These are phyloP conservation scores for Dissophora ornata DNA, from an alignment of 192 early-diverging fungal genomes.

Conservation along the genomic window DNA sequence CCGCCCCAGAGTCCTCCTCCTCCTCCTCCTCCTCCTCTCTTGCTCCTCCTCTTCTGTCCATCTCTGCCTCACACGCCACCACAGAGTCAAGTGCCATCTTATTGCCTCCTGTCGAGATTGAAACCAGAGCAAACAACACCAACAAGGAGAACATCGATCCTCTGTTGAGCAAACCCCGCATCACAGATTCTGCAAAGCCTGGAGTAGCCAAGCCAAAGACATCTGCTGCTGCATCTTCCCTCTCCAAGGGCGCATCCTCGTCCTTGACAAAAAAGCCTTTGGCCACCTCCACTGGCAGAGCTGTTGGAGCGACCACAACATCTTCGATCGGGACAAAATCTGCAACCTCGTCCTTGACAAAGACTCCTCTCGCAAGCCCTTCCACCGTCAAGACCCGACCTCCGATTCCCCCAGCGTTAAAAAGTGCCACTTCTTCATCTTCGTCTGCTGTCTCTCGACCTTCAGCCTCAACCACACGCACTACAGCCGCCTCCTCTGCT, in stretches of 20 bases:
- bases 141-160: conserved; percentile 26
- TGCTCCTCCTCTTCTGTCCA: not conserved
- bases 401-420: conserved; percentile 24
- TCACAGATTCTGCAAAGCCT: not conserved
- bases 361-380: conserved; percentile 5
- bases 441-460: conserved; percentile 17
- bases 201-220: conserved; percentile 1
- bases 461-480: not conserved
- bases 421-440: conserved; percentile 28
- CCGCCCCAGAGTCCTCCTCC: not conserved
- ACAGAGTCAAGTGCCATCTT: too few species aligned
- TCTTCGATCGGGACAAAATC: not conserved
- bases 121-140: not conserved
- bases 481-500: conserved; percentile 2
- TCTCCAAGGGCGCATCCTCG: too few species aligned
- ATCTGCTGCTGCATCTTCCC: not conserved
- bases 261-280: conserved; percentile 36
- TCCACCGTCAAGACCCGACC: conserved; percentile 21
- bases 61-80: conserved; percentile 7
- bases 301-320: conserved; percentile 7
- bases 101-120: conserved; percentile 44
- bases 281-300: conserved; percentile 11
- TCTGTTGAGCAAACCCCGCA: not conserved
- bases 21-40: not conserved
- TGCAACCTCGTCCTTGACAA: conserved; percentile 24